phyloP scores from a whole-genome alignment of 2,329 filamentous ascomycete species.

The Penicillium brasilianum region DNA sequence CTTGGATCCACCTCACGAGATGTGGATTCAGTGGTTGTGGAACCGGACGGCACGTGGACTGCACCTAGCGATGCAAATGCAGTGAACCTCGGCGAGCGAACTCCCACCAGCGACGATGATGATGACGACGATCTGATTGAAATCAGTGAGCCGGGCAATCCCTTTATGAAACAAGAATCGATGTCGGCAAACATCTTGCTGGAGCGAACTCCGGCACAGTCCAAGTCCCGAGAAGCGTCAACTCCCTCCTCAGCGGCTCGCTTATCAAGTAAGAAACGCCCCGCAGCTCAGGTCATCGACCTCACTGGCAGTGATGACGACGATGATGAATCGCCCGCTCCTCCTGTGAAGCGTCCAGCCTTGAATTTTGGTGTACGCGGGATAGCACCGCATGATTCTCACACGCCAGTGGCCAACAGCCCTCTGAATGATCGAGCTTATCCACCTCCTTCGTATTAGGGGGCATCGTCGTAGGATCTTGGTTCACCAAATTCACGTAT shows the following conservation, averaged over 20 bases:
- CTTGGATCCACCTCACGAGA: slow-evolving; percentile 71
- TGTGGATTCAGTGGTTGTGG: slow-evolving; percentile 85
- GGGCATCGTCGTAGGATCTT: slow-evolving; percentile 1
- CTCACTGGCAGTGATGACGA: slow-evolving; percentile 59
- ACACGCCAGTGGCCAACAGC: slow-evolving; percentile 28
- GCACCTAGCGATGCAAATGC: slow-evolving; percentile 51
- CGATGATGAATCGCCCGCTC: slow-evolving; percentile 52
- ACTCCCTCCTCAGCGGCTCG: slow-evolving; percentile 43
- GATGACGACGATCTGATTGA: slow-evolving; percentile 59
- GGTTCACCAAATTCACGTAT: not conserved
- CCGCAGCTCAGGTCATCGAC: slow-evolving; percentile 58
- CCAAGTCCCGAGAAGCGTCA: slow-evolving; percentile 46
- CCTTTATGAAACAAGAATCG: slow-evolving; percentile 46
- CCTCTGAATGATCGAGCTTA: slow-evolving; percentile 29
- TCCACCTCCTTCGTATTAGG: slow-evolving; percentile 26
- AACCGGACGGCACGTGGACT: slow-evolving; percentile 83
- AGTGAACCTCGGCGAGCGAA: slow-evolving; percentile 44
- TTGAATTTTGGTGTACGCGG: slow-evolving; percentile 30
- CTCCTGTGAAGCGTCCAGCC: slow-evolving; percentile 42
- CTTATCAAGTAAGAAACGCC: slow-evolving; percentile 51
- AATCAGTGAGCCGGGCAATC: slow-evolving; percentile 46
- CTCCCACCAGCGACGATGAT: slow-evolving; percentile 50
- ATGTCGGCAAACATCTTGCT: slow-evolving; percentile 31
- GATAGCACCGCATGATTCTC: slow-evolving; percentile 29
- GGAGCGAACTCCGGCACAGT: slow-evolving; percentile 42